Conservation (phyloP, 2,329 filamentous ascomycete species). For the Aspergillus tamarii region DNA sequence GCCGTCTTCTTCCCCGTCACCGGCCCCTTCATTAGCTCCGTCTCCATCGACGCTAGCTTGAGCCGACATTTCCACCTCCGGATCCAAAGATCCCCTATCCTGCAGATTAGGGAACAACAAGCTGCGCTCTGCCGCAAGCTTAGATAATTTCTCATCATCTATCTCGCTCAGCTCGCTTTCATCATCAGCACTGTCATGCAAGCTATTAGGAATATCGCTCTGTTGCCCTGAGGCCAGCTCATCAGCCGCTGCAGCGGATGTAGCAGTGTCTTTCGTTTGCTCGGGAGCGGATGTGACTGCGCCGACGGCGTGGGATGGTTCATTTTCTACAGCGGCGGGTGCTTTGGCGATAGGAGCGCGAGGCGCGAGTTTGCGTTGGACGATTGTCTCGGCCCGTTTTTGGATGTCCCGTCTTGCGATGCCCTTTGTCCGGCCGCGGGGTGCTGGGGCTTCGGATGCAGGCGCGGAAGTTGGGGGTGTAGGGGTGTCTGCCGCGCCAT, state of each 20-base stretch:
- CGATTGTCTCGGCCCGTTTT: slow-evolving; percentile 61
- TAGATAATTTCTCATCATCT: slow-evolving; percentile 38
- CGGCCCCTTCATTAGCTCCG: slow-evolving; percentile 22
- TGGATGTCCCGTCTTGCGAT: slow-evolving; percentile 64
- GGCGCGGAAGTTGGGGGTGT: slow-evolving; percentile 36
- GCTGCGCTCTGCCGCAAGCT: slow-evolving; percentile 28
- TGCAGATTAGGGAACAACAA: slow-evolving; percentile 30
- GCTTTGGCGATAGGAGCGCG: slow-evolving; percentile 31
- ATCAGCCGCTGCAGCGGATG: slow-evolving; percentile 39
- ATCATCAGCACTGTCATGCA: slow-evolving; percentile 68
- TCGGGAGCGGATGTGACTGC: slow-evolving; percentile 48
- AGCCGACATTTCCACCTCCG: slow-evolving; percentile 30
- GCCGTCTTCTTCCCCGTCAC: slow-evolving; percentile 26
- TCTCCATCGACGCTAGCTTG: slow-evolving; percentile 26
- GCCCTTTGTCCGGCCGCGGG: slow-evolving; percentile 55
- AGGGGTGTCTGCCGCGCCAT: slow-evolving; percentile 33
- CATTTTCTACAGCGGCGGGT: slow-evolving; percentile 26
- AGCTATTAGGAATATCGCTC: slow-evolving; percentile 61
- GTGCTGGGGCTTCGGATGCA: slow-evolving; percentile 38
- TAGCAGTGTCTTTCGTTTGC: slow-evolving; percentile 14
- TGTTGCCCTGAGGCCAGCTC: slow-evolving; percentile 45
- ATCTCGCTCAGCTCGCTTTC: slow-evolving; percentile 72
- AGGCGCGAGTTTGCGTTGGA: slow-evolving; percentile 42
- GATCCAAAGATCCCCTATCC: slow-evolving; percentile 27
- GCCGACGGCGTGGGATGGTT: slow-evolving; percentile 25